Percentiles rank a stretch among this genome's conserved stretches.
These are phyloP conservation scores for Xylariaceae sp. DNA, from an alignment of 2,329 filamentous ascomycete genomes.

Conservation along the genomic window DNA sequence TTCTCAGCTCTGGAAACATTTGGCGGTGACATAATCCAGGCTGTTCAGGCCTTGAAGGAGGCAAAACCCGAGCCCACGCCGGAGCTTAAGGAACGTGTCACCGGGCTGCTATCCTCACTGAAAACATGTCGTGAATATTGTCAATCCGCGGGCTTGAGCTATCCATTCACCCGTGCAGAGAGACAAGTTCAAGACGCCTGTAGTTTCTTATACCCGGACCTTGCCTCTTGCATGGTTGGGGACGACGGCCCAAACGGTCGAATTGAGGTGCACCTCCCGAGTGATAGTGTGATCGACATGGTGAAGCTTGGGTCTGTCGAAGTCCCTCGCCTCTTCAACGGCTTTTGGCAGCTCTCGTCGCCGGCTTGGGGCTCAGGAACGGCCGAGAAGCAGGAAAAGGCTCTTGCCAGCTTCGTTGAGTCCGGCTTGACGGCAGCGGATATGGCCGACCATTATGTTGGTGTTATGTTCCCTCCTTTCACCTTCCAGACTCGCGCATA, in stretches of 20 bases:
- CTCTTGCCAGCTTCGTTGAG: conserved; percentile 20
- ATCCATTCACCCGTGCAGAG: conserved; percentile 24
- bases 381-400: conserved; percentile 19
- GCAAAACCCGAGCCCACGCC: conserved; percentile 12
- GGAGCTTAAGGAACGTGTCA: conserved; percentile 15
- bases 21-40: conserved; percentile 33
- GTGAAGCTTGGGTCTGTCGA: conserved; percentile 17
- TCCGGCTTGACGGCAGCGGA: conserved; percentile 26
- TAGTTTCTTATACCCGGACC: conserved; percentile 19
- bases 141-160: conserved; percentile 8
- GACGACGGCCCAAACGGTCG: no score
- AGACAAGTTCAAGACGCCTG: conserved; percentile 29
- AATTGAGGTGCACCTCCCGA: not conserved
- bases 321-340: conserved; percentile 24
- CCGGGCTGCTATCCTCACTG: conserved; percentile 17
- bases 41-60: conserved; percentile 34
- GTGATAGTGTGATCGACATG: conserved; percentile 8
- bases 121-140: conserved; percentile 22
- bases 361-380: conserved; percentile 26
- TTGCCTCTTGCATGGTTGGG: no score
- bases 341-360: conserved; percentile 27
- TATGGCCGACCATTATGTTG: conserved; percentile 34
- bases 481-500: no score
- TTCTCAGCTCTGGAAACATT: conserved; percentile 19
- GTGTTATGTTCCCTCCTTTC: no score